A percentile compares a stretch with the other conserved stretches of the same genome.
Conservation (phyloP, 1,284 basidiomycete genomes). For the Rhodotorula mucilaginosa region DNA sequence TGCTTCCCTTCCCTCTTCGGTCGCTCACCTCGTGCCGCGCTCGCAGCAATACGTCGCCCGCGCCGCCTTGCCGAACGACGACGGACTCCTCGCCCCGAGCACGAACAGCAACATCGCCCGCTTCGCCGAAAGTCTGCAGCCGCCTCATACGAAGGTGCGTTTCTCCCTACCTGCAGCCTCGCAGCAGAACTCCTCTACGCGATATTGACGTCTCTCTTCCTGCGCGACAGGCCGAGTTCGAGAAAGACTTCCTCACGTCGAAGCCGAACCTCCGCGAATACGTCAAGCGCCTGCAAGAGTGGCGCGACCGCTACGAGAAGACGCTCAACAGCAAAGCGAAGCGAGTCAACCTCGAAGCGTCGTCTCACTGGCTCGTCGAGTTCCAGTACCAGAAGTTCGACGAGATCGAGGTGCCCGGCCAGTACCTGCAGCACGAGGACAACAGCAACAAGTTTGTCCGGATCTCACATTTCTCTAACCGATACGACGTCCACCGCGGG, state of each 20-base stretch:
- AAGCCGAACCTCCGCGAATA: conserved; percentile 84
- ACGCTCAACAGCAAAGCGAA: conserved; percentile 78
- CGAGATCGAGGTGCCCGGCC: conserved; percentile 96
- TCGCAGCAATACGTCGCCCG: conserved; percentile 68
- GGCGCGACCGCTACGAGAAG: conserved; percentile 90
- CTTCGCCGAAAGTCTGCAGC: conserved; percentile 65
- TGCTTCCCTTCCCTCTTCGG: not conserved
- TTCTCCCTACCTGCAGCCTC: not conserved
- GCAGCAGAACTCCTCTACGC: not conserved
- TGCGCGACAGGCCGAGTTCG: conserved; percentile 69
- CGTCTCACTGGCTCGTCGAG: conserved; percentile 92
- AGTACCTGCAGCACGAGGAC: conserved; percentile 97
- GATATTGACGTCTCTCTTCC: not conserved
- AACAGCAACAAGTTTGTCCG: conserved; percentile 87
- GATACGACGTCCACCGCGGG: conserved; percentile 82
- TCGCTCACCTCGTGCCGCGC: conserved; percentile 1
- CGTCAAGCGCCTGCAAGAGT: conserved; percentile 81
- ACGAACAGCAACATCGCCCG: conserved; percentile 62
- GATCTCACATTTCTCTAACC: conserved; percentile 86
- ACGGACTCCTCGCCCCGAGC: conserved; percentile 65
- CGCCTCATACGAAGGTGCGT: conserved; percentile 28
- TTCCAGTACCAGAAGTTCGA: conserved; percentile 98
- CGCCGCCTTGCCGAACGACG: conserved; percentile 57
- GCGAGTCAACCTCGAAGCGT: conserved; percentile 79
- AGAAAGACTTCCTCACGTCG: conserved; percentile 83